Conservation (phyloP, 169 alveolate species). For the Neospora caninum region DNA sequence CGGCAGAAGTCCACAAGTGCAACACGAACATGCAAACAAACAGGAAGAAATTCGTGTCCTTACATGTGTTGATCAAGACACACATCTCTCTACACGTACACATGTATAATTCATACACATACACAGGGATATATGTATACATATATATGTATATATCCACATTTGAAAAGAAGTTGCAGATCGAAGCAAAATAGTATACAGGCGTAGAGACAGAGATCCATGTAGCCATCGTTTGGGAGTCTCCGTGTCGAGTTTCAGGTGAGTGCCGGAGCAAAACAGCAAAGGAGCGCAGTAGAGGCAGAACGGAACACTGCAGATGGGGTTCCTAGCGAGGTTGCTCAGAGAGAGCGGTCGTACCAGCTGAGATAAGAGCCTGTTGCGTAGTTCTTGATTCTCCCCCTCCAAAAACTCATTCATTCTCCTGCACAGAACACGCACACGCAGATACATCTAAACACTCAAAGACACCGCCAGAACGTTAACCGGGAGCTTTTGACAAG, state of each 20-base stretch:
- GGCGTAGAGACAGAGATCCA: too few species aligned
- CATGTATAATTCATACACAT: background rate
- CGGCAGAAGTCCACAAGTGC: background rate
- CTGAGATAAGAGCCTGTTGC: slow-evolving; percentile 55
- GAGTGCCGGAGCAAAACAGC: background rate
- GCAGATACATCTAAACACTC: background rate
- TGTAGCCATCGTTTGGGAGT: background rate
- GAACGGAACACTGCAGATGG: background rate
- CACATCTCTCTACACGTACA: background rate
- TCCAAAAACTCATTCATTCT: slow-evolving; percentile 59
- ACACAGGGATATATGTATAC: background rate
- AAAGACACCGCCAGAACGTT: background rate
- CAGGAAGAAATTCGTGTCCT: too few species aligned
- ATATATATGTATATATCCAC: background rate
- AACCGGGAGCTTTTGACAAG: background rate
- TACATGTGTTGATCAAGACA: too few species aligned
- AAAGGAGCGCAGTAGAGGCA: too few species aligned
- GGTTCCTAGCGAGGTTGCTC: background rate
- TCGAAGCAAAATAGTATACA: too few species aligned
- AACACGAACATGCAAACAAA: too few species aligned
- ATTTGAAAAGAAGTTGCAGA: background rate
- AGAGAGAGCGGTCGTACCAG: slow-evolving; percentile 7
- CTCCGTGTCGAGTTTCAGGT: background rate
- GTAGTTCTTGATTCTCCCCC: slow-evolving; percentile 62
- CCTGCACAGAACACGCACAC: slow-evolving; percentile 12